Evolutionary conservation across 2,329 filamentous ascomycete genomes (phyloP), one percentile per base, ranked within the genome.

Genomic region (Tothia fuscella): DNA sequence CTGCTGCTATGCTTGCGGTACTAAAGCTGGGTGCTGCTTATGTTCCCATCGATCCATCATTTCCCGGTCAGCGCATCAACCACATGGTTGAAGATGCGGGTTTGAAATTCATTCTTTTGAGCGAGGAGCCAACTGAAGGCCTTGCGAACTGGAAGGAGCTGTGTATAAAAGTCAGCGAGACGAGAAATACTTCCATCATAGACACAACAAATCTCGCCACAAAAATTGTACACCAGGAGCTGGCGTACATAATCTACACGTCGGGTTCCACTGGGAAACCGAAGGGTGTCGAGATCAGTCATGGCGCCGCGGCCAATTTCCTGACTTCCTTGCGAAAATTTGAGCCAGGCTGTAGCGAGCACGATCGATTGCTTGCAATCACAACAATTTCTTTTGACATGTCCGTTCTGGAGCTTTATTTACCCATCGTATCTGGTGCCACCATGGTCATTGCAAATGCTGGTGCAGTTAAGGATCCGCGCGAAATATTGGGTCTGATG

Each of bases 261-360:
- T 94, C 88, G 32, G 88, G 88, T 29, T 89, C 85, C n/a, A 93
- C 86, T 1, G 88, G 88, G 33, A 72, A 82, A 5, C 88, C 88
- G 41, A 95, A 95, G 69, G 88, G 88, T 55, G 88, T 86, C 33
- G 74, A 85, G 37, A 73, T 94, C 53, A 82, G 78, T 22, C 88
- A 95, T 53, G 78, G 86, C 39, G 95, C 93, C 56, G 76, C 82
- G 0, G 82, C 93, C n/a, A 43, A 38, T 33, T 43, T 43, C 25
- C 25, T 43, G 22, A 43, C 33, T 29, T 38, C 34, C 33, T 24
- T 21, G 13, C 33, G 33, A 2, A 43, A 40, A 17, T 41, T 36
- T 14, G 41, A 43, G 35, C 34, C 41, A 6, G 41, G 36, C 12
- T 38, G 41, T 30, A 22, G 16, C 10, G 34, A 40, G 12, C 33